phyloP scores from a whole-genome alignment of 208 protist genomes.

The Leishmania guyanensis region DNA sequence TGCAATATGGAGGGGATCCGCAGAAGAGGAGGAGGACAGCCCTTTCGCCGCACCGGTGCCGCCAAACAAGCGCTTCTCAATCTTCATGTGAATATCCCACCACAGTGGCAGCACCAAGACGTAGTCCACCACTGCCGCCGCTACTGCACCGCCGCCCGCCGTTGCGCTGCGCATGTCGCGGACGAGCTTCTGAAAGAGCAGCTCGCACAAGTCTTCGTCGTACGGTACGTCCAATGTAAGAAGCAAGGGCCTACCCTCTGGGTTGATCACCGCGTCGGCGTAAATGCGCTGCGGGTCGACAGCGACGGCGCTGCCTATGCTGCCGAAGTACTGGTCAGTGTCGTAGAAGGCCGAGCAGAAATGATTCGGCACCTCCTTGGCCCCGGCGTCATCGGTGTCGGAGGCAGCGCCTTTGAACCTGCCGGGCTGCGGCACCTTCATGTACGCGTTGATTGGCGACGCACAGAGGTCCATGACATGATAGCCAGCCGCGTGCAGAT shows the following conservation, averaged over 20 bases:
- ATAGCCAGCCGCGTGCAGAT: constrained; percentile 78
- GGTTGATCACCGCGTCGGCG: constrained; percentile 36
- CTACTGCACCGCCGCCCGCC: constrained; percentile 1
- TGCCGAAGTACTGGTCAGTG: constrained; percentile 87
- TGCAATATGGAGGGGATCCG: constrained; percentile 4
- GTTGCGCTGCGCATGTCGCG: constrained; percentile 48
- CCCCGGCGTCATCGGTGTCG: constrained; percentile 22
- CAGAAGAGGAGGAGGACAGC: neutral
- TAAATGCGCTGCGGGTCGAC: constrained; percentile 51
- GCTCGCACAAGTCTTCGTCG: constrained; percentile 89
- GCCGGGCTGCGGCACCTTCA: constrained; percentile 44
- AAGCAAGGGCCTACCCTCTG: constrained; percentile 51
- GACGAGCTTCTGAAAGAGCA: constrained; percentile 80
- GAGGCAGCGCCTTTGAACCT: neutral
- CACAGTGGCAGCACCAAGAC: constrained; percentile 85
- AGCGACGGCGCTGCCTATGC: constrained; percentile 80
- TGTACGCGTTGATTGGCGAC: constrained; percentile 91
- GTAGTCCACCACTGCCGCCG: constrained; percentile 59
- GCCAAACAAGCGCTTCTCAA: constrained; percentile 70
- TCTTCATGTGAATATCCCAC: constrained; percentile 75
- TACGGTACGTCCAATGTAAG: constrained; percentile 89
- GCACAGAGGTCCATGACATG: constrained; percentile 87
- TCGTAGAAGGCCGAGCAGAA: constrained; percentile 90
- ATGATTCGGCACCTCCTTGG: constrained; percentile 57
- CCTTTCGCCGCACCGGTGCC: constrained; percentile 1